Base-by-base conservation (phyloP, 805 yeast genomes). In the Candida methanosorbosa region DNA sequence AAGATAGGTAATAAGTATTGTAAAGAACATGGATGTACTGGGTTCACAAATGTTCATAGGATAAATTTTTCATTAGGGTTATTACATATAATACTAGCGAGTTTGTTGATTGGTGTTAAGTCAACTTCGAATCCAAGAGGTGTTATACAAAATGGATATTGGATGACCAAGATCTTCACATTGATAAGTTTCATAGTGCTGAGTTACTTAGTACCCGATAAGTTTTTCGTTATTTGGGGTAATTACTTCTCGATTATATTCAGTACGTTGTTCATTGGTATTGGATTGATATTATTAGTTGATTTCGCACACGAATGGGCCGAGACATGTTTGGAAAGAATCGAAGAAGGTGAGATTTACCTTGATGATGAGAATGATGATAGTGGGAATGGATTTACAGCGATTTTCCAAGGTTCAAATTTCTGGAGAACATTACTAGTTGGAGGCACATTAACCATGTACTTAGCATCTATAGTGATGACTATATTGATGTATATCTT, bases 231-330 rank as follows among this genome's bases (percentile, higher is more conserved):
- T 13, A 68, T 81, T 49, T 92, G 94, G 78, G 97, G 98, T 1
- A 92, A 85, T 56, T 78, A 86, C 62, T 65, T 92, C 29, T 86
- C 97, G 5, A 81, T 88, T 21, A 59, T 86, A 5, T 79, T 86
- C 47, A 85, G 95, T 29, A 81, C 90, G 3, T 51, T 87, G 4
- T 92, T 92, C 60, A 72, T 90, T 25, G 78, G 92, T 13, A 84
- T 92, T 40, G 98, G 98, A 1, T 69, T 92, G 38, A 81, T 94
- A 12, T 65, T 92, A 33, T 64, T 92, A 32, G 97, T 92, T 22
- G 98, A 92, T 57, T 92, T 86, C 67, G 97, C 98, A 4, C 97
- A 92, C 58, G 90, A 90, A 46, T 92, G 97, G 96, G 97, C 97
- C 0, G 99, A 92, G 49, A 83, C 82, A 7, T 92, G 98, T 56